These are phyloP conservation scores for Madurella fahalii DNA, from an alignment of 2,329 filamentous ascomycete species.

Conservation along the genomic window DNA sequence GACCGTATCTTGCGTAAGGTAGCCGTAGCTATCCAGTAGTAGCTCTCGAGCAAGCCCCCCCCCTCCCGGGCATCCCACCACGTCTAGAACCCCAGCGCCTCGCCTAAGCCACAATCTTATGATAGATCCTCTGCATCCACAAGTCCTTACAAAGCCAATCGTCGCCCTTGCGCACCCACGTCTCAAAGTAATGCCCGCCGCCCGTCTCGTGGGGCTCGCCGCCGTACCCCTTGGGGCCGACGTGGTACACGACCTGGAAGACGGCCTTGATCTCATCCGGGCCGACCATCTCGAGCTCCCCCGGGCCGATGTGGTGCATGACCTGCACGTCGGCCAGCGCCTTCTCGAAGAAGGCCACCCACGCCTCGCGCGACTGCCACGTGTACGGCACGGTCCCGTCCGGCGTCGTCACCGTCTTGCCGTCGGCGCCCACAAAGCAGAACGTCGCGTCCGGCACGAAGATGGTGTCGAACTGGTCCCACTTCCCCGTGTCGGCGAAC, in stretches of 20 bases:
- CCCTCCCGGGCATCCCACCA: no score
- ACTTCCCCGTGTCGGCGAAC: slow-evolving; percentile 6
- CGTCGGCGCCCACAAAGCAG: neutral
- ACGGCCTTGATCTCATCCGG: slow-evolving; percentile 3
- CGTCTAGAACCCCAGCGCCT: no score
- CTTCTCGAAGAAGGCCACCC: slow-evolving; percentile 2
- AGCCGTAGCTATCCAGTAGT: no score
- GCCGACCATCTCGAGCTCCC: neutral
- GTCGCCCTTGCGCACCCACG: slow-evolving; percentile 4
- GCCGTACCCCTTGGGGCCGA: neutral
- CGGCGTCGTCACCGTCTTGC: neutral
- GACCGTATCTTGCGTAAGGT: no score
- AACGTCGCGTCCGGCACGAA: slow-evolving; percentile 3
- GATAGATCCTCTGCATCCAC: slow-evolving; percentile 3
- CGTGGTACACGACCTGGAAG: neutral
- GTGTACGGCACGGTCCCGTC: neutral
- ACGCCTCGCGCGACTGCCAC: slow-evolving; percentile 1
- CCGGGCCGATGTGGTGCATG: neutral
- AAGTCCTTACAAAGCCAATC: slow-evolving; percentile 6
- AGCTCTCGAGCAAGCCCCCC: no score
- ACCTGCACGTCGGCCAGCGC: neutral
- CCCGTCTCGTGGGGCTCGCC: neutral
- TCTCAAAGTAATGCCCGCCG: slow-evolving; percentile 4
- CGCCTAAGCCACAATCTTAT: neutral
- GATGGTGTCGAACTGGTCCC: slow-evolving; percentile 1